Evolutionary conservation across 176 grass and related monocot species (phyloP).

Genomic region (Olyra latifolia): DNA sequence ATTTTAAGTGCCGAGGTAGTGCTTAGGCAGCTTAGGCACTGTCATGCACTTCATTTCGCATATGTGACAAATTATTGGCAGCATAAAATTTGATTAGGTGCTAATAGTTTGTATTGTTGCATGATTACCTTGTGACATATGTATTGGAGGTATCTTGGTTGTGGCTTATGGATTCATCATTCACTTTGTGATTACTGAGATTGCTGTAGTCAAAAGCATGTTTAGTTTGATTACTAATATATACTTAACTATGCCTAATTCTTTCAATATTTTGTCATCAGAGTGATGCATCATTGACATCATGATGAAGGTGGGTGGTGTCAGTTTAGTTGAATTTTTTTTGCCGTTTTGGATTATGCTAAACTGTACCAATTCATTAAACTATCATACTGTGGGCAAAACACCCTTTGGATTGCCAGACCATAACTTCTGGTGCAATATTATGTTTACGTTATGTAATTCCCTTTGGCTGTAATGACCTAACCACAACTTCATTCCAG

Average conservation of each 20-base stretch:
- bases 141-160: background rate
- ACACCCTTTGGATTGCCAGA: background rate
- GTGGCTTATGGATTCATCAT: background rate
- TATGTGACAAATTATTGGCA: background rate
- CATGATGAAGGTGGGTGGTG: background rate
- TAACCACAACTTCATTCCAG: background rate
- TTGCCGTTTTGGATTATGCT: background rate
- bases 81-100: background rate
- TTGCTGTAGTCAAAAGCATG: slow-evolving; percentile 16
- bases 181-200: background rate
- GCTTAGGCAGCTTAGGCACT: slow-evolving; percentile 13
- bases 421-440: background rate
- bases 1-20: background rate
- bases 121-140: background rate
- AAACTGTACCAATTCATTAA: slow-evolving; percentile 17
- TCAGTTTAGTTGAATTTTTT: slow-evolving; percentile 1
- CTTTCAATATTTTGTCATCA: background rate
- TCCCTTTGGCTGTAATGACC: background rate
- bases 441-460: background rate
- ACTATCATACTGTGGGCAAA: background rate
- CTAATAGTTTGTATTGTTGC: background rate
- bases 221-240: background rate
- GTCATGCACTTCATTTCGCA: background rate
- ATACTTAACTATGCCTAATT: background rate
- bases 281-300: background rate